Base-by-base conservation (phyloP, 2,329 filamentous ascomycete genomes). In the Pseudonectria foliicola region DNA sequence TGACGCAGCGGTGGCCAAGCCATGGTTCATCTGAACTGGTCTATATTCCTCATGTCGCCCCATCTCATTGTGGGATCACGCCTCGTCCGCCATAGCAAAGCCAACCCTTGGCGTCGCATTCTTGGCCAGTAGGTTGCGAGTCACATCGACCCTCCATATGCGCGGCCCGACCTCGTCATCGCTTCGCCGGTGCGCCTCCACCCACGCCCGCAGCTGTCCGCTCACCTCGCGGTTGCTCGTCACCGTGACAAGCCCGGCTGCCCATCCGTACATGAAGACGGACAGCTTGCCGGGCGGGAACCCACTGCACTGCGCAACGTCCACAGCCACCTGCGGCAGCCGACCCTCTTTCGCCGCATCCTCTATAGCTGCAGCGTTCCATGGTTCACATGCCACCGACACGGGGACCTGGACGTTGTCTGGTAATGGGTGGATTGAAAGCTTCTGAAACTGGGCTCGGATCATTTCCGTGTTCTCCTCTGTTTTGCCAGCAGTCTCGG, bases 31-130 rank as follows among this genome's bases (percentile, higher is more conserved):
- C n/a, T 48, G 26, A 45, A 13, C 8, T 14, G 6, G 27, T 6
- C n/a, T 6, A 29, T 5, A 29, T 13, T 16, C 15, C 15, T 16
- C 27, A 14, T 13, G 6, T 11, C 14, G n/a, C 15, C 27, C n/a
- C 27, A 11, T 81, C 77, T 77, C 75, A 80, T 57, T 78, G 63
- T 21, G 18, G 18, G 5, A 21, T 21, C 18, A 21, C 8, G 8
- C 18, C 5, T 8, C 18, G 8, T 21, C 18, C 5, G 18, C 18
- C 18, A 21, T 21, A 6, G 18, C 18, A 21, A 21, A 21, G 18
- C 18, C 18, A 21, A 21, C 44, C 18, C 46, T 45, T 3, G 58
- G 53, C 13, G 37, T 41, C 14, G 55, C 54, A 33, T 50, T 54
- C 35, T 56, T 61, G 16, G 59, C 56, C 29, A 62, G 40, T 31